A percentile compares a stretch with the other conserved stretches of the same genome.
Conservation (phyloP, 192 early-diverging fungal genomes). For the Spizellomyces sp. region DNA sequence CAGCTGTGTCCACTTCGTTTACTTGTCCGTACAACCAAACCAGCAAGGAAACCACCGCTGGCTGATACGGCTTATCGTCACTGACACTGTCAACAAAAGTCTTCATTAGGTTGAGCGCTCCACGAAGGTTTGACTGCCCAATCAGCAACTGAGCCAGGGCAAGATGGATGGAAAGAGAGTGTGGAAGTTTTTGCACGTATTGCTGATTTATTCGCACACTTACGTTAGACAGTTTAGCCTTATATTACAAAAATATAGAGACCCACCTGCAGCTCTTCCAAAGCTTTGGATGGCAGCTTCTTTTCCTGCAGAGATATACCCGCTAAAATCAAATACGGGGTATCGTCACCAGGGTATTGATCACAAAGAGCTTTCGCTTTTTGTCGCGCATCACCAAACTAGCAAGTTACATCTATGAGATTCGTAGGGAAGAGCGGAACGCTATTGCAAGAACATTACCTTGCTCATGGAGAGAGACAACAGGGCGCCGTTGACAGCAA, state of each 20-base stretch:
- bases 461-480: constrained; percentile 40
- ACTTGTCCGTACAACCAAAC: constrained; percentile 74
- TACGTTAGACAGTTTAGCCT: not conserved
- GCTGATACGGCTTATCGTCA: constrained; percentile 47
- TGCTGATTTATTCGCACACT: not conserved
- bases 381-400: constrained; percentile 49
- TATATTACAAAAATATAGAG: not conserved
- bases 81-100: constrained; percentile 43
- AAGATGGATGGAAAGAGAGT: constrained; percentile 49
- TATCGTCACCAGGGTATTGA: constrained; percentile 65
- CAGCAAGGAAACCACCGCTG: constrained; percentile 67
- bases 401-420: too few species aligned
- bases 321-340: constrained; percentile 61
- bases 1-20: constrained; percentile 59
- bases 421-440: too few species aligned
- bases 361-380: constrained; percentile 49
- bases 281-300: constrained; percentile 53
- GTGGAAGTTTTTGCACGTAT: constrained; percentile 5
- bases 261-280: constrained; percentile 54
- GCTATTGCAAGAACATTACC: not conserved
- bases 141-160: constrained; percentile 65
- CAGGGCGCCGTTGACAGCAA: constrained; percentile 67
- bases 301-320: constrained; percentile 55
- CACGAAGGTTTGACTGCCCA: constrained; percentile 17
- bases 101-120: constrained; percentile 31